A percentile compares a stretch with the other conserved stretches of the same genome.
phyloP scores from a whole-genome alignment of 805 yeast genomes.

The Danielozyma ontarioensis region DNA sequence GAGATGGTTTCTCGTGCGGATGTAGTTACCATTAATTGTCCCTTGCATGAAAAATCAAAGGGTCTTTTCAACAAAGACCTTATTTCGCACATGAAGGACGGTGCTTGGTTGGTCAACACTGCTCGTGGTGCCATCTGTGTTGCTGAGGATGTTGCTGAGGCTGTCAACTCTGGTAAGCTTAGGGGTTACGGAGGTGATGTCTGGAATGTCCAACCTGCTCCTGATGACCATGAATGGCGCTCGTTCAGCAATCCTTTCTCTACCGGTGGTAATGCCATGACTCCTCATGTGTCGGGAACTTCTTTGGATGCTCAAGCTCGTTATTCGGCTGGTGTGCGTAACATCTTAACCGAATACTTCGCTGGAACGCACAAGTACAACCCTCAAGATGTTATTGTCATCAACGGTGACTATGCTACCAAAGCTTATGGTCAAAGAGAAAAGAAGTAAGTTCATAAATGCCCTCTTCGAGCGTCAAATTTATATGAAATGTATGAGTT shows the following conservation, averaged over 20 bases:
- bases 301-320: constrained; percentile 75
- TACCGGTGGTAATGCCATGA: constrained; percentile 74
- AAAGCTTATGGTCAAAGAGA: constrained; percentile 59
- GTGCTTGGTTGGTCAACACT: constrained; percentile 71
- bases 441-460: constrained; percentile 1
- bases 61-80: constrained; percentile 65
- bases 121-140: constrained; percentile 80
- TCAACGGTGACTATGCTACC: constrained; percentile 68
- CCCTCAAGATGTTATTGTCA: constrained; percentile 71
- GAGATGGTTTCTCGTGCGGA: constrained; percentile 66
- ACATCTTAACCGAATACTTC: constrained; percentile 60
- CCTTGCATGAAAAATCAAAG: constrained; percentile 64
- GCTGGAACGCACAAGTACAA: constrained; percentile 60
- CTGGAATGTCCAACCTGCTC: constrained; percentile 84
- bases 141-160: constrained; percentile 71
- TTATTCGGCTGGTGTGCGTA: constrained; percentile 65
- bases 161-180: constrained; percentile 61
- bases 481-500: no score
- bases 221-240: constrained; percentile 75
- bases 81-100: constrained; percentile 65
- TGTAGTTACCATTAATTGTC: constrained; percentile 72
- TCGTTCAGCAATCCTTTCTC: constrained; percentile 57
- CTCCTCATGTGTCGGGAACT: constrained; percentile 78
- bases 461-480: no score
- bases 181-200: constrained; percentile 85